Evolutionary conservation across 2,329 filamentous ascomycete species (phyloP).

Genomic region (Pezicula neosporulosa): DNA sequence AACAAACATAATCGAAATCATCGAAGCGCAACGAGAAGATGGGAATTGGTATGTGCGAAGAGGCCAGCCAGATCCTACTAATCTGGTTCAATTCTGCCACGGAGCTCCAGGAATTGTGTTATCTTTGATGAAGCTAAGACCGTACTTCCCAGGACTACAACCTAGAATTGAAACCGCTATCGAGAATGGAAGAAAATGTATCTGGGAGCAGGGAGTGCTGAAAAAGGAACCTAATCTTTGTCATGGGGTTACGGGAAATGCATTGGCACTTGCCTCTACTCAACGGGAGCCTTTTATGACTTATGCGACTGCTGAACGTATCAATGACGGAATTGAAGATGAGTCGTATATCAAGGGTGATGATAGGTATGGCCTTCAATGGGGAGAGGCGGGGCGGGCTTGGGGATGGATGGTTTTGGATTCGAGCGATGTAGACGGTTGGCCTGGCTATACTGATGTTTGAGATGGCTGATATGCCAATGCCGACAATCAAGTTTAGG

Average conservation of each 20-base stretch:
- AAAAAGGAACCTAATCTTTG: conserved; percentile 62
- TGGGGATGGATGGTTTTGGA: conserved; percentile 39
- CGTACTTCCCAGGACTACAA: conserved; percentile 51
- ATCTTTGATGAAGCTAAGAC: conserved; percentile 52
- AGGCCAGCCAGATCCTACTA: conserved; percentile 32
- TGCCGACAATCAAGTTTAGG: too few species aligned
- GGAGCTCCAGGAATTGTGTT: conserved; percentile 61
- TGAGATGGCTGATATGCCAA: too few species aligned
- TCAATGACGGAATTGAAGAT: conserved; percentile 49
- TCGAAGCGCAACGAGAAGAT: conserved; percentile 55
- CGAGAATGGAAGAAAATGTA: conserved; percentile 45
- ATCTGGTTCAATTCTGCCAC: conserved; percentile 64
- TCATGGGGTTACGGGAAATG: conserved; percentile 63
- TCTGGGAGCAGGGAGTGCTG: conserved; percentile 55
- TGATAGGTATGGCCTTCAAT: conserved; percentile 45
- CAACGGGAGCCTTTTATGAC: conserved; percentile 52
- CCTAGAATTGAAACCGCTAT: conserved; percentile 51
- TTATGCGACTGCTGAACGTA: conserved; percentile 52
- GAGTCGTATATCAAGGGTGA: conserved; percentile 48
- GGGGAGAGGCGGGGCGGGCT: conserved; percentile 43
- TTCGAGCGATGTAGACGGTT: too few species aligned
- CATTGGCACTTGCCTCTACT: conserved; percentile 37
- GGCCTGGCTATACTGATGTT: too few species aligned
- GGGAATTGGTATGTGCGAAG: conserved; percentile 57
- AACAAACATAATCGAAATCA: conserved; percentile 45